These are phyloP conservation scores for Pseudomicrostroma phylloplanum DNA, from an alignment of 1,284 basidiomycete species.

Conservation along the genomic window DNA sequence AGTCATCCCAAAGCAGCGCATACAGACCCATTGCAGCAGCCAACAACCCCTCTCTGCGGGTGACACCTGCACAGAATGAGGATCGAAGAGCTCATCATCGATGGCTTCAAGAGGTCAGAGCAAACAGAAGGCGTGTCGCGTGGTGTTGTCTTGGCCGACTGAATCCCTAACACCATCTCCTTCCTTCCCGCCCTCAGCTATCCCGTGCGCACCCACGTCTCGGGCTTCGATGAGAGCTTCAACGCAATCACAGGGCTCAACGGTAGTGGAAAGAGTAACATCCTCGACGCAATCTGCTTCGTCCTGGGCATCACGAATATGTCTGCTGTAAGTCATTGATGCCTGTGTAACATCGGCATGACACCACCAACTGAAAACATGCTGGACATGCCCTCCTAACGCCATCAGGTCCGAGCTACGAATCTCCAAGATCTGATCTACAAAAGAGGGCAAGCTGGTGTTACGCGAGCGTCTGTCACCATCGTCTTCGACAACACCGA, in stretches of 20 bases:
- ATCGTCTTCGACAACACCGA: slow-evolving; percentile 99
- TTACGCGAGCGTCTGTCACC: slow-evolving; percentile 95
- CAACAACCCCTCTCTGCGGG: too few relatives aligned
- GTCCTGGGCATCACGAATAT: slow-evolving; percentile 50
- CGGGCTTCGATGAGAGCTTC: slow-evolving; percentile 91
- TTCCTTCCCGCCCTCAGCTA: slow-evolving; percentile 54
- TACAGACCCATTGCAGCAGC: too few relatives aligned
- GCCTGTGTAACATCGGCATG: slow-evolving; percentile 7
- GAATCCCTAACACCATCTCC: not conserved
- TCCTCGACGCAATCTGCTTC: slow-evolving; percentile 50
- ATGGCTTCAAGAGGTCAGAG: slow-evolving; percentile 53
- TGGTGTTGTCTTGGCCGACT: not conserved
- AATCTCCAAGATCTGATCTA: slow-evolving; percentile 97
- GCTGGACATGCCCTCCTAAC: not conserved
- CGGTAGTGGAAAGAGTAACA: slow-evolving; percentile 61
- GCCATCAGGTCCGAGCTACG: slow-evolving; percentile 65
- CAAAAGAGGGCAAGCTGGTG: slow-evolving; percentile 92
- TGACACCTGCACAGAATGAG: slow-evolving; percentile 34
- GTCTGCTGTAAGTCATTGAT: not conserved
- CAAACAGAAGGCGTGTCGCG: not conserved
- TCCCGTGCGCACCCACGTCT: slow-evolving; percentile 86
- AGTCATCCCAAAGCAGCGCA: too few relatives aligned
- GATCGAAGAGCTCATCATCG: slow-evolving; percentile 54
- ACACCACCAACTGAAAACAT: not conserved
- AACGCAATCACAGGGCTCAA: slow-evolving; percentile 96